These are phyloP conservation scores for Acanthamoeba triangularis DNA, from an alignment of 208 protist genomes.

Conservation along the genomic window DNA sequence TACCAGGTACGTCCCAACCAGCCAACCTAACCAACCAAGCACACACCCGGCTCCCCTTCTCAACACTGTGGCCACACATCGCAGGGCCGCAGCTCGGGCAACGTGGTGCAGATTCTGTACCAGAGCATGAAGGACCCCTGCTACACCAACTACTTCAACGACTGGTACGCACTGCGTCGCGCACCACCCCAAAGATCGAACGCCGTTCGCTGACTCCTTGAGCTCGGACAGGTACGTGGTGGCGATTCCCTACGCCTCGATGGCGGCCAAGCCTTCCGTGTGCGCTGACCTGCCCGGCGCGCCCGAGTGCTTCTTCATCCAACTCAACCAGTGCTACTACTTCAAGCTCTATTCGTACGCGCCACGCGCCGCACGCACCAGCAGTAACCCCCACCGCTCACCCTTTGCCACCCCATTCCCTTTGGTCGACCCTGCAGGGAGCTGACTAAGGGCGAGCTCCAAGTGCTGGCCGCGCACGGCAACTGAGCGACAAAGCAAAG, in stretches of 20 bases:
- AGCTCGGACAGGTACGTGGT: not conserved
- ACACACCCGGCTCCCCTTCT: not conserved
- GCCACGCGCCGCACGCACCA: not conserved
- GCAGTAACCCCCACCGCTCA: not conserved
- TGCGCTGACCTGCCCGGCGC: not conserved
- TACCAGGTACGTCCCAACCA: not conserved
- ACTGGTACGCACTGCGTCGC: not conserved
- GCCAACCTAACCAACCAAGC: too few species aligned
- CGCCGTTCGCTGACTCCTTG: not conserved
- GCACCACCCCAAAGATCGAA: too few species aligned
- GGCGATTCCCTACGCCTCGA: slow-evolving; percentile 15
- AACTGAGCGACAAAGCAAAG: not conserved
- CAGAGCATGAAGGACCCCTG: slow-evolving; percentile 42
- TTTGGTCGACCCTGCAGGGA: not conserved
- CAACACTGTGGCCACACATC: not conserved
- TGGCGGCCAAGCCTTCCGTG: not conserved
- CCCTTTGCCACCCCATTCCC: not conserved
- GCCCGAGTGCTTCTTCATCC: slow-evolving; percentile 53
- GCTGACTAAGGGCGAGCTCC: slow-evolving; percentile 8
- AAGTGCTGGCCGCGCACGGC: slow-evolving; percentile 12
- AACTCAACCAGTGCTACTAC: slow-evolving; percentile 60
- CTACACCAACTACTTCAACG: slow-evolving; percentile 39
- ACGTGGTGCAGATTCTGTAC: slow-evolving; percentile 46
- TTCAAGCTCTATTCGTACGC: slow-evolving; percentile 59
- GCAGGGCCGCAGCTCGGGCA: slow-evolving; percentile 34